Conservation (phyloP, 2,329 filamentous ascomycete species). For the Pestalotiopsis fici region DNA sequence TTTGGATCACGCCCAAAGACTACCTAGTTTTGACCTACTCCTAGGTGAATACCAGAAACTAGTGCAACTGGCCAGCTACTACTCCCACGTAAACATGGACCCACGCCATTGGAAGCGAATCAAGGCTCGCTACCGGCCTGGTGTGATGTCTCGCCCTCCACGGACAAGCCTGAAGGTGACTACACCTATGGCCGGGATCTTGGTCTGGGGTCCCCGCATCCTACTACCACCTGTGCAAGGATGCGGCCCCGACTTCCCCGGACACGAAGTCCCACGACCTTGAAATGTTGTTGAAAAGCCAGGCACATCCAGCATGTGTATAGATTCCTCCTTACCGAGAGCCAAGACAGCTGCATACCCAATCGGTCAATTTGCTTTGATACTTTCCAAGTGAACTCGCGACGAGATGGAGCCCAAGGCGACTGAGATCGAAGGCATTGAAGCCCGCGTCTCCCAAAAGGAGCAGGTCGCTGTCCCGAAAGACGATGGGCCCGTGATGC, state of each 20-base stretch:
- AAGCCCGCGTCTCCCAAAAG: neutral
- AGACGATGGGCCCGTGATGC: neutral
- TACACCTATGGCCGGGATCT: neutral
- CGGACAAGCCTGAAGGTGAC: neutral
- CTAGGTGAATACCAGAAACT: neutral
- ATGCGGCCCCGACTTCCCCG: neutral
- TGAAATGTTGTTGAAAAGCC: neutral
- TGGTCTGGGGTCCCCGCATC: slow-evolving; percentile 1
- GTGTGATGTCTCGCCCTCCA: neutral
- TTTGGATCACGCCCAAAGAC: neutral
- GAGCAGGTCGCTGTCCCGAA: neutral
- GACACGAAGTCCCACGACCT: neutral
- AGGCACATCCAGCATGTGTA: neutral
- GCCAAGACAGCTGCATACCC: neutral
- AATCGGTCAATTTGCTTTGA: neutral
- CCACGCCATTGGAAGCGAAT: neutral
- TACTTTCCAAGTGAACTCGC: neutral
- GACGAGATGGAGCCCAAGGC: slow-evolving; percentile 1
- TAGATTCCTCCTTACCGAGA: neutral
- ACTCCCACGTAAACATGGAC: neutral
- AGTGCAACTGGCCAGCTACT: neutral
- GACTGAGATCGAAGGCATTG: neutral
- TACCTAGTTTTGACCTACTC: neutral
- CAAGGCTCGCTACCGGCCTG: neutral
- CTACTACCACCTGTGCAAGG: neutral